phyloP scores from a whole-genome alignment of 2,329 filamentous ascomycete genomes.

The Aspergillus sclerotialis region DNA sequence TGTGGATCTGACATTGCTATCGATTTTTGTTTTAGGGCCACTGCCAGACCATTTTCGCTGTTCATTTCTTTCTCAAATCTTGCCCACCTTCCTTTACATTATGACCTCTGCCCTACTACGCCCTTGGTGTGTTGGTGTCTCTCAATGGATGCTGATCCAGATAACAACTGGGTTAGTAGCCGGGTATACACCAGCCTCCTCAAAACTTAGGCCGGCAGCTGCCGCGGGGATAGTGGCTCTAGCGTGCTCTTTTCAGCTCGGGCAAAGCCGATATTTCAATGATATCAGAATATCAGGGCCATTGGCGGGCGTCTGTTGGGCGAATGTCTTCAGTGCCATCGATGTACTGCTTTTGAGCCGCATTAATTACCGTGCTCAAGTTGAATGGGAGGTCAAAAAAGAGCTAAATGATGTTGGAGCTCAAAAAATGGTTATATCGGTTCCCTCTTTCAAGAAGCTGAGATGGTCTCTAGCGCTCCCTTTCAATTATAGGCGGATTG shows the following conservation, averaged over 20 bases:
- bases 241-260: slow-evolving; percentile 7
- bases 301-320: slow-evolving; percentile 13
- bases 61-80: too few species aligned
- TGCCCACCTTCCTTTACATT: too few species aligned
- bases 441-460: slow-evolving; percentile 1
- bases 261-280: not conserved
- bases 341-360: slow-evolving; percentile 13
- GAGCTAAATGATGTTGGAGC: not conserved
- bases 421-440: too few species aligned
- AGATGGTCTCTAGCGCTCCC: slow-evolving; percentile 8
- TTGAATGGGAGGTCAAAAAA: slow-evolving; percentile 7
- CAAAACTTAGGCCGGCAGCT: slow-evolving; percentile 3
- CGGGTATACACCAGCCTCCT: slow-evolving; percentile 6
- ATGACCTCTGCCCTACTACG: too few species aligned
- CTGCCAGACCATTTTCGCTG: too few species aligned
- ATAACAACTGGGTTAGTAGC: slow-evolving; percentile 7
- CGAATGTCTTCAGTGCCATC: slow-evolving; percentile 15
- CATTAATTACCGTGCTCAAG: slow-evolving; percentile 9
- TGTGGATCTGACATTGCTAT: too few species aligned
- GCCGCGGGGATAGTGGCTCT: slow-evolving; percentile 5
- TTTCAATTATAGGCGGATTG: slow-evolving; percentile 16
- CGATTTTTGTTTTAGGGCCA: too few species aligned
- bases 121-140: too few species aligned
- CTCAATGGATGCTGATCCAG: slow-evolving; percentile 10
- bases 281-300: slow-evolving; percentile 9